Evolutionary conservation across 148 eudicot genomes (phyloP).

Genomic region (Linanthus parryae): DNA sequence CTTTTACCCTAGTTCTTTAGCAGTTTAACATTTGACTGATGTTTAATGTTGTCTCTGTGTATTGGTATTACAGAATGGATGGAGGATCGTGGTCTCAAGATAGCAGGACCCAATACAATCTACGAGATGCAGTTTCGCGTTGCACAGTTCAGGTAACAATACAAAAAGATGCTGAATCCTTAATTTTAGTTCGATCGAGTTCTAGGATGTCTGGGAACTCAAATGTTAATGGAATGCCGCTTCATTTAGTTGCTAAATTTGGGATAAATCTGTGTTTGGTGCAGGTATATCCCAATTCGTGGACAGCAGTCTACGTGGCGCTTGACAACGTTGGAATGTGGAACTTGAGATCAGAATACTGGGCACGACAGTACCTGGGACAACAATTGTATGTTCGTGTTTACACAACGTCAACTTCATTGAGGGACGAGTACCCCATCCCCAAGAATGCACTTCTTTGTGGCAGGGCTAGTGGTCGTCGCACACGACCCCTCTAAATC

Average conservation of each 20-base stretch:
- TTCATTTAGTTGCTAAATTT: neutral
- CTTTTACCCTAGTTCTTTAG: too few relatives aligned
- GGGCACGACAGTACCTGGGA: conserved; percentile 39
- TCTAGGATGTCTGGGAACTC: neutral
- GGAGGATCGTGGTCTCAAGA: conserved; percentile 11
- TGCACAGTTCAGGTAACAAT: conserved; percentile 12
- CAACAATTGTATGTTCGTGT: conserved; percentile 34
- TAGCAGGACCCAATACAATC: conserved; percentile 11
- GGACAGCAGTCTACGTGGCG: conserved; percentile 36
- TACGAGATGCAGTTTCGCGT: conserved; percentile 11
- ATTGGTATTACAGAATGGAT: conserved; percentile 12
- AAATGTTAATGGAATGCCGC: neutral
- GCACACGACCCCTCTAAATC: conserved; percentile 16
- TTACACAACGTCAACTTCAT: conserved; percentile 18
- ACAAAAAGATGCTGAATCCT: neutral
- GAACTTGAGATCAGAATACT: conserved; percentile 31
- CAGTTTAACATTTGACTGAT: too few relatives aligned
- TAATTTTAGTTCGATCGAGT: neutral
- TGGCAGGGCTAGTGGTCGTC: conserved; percentile 25
- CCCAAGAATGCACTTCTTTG: conserved; percentile 35
- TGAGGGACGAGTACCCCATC: conserved; percentile 32
- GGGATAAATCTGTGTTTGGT: neutral
- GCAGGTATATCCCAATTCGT: conserved; percentile 36
- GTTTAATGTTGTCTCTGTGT: too few relatives aligned
- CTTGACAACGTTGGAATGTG: conserved; percentile 43